Evolutionary conservation across 306 rosid genomes (phyloP).

Genomic region (Vigna radiata): DNA sequence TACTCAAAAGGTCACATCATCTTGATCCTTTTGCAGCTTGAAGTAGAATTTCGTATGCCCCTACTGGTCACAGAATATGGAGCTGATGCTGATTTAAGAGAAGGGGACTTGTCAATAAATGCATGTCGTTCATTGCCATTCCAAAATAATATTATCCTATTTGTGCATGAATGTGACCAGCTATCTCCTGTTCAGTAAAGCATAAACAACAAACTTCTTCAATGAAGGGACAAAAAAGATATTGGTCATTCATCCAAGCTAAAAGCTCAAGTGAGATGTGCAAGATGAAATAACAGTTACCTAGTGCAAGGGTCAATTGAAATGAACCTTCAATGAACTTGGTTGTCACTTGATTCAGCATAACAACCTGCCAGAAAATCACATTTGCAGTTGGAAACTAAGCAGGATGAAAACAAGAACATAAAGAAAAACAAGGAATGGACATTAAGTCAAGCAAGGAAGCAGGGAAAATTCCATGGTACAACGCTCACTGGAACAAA

Average conservation of each 20-base stretch:
- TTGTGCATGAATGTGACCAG: constrained; percentile 96
- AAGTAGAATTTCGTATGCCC: constrained; percentile 62
- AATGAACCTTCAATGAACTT: constrained; percentile 83
- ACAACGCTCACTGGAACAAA: neutral
- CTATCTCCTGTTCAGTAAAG: constrained; percentile 74
- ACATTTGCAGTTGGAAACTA: constrained; percentile 4
- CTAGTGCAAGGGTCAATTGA: constrained; percentile 89
- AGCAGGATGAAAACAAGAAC: constrained; percentile 8
- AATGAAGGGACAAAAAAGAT: neutral
- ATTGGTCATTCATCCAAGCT: constrained; percentile 9
- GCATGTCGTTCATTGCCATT: constrained; percentile 73
- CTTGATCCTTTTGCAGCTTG: constrained; percentile 53
- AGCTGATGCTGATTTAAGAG: constrained; percentile 72
- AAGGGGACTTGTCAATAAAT: constrained; percentile 84
- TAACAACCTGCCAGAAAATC: constrained; percentile 58
- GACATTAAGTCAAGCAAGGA: constrained; percentile 11
- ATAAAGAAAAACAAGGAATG: neutral
- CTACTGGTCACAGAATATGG: constrained; percentile 69
- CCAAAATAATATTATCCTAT: constrained; percentile 84
- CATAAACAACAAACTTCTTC: constrained; percentile 41
- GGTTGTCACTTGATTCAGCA: constrained; percentile 89
- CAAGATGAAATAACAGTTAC: constrained; percentile 53
- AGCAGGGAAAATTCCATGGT: neutral
- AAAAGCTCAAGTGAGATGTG: constrained; percentile 23
- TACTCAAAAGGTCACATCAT: constrained; percentile 38